Percentiles rank a stretch among this genome's conserved stretches.
phyloP scores from a whole-genome alignment of 192 early-diverging fungal genomes.

The Coemansia sp. region DNA sequence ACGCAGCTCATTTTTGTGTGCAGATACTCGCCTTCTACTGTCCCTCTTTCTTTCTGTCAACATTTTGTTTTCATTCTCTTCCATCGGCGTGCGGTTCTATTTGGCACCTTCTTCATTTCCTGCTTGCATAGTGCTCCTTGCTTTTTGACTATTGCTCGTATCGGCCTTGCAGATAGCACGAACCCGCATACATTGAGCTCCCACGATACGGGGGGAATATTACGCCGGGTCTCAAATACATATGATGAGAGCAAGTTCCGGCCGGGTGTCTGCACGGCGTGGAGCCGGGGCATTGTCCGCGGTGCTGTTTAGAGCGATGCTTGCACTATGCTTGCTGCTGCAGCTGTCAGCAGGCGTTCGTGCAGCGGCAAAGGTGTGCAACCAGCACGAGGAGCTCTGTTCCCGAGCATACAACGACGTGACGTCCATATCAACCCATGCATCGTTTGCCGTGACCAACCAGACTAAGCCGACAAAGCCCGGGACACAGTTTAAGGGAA shows the following conservation, averaged over 20 bases:
- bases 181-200: too few species aligned
- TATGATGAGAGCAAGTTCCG: not conserved
- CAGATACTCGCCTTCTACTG: not conserved
- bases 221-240: too few species aligned
- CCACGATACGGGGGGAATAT: too few species aligned
- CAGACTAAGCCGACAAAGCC: constrained; percentile 17
- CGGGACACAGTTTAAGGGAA: constrained; percentile 49
- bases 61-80: constrained; percentile 2
- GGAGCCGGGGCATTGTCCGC: not conserved
- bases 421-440: constrained; percentile 40
- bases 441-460: constrained; percentile 40
- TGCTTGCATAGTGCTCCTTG: too few species aligned
- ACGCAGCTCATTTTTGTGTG: not conserved
- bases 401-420: constrained; percentile 48
- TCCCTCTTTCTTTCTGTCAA: not conserved
- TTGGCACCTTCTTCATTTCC: not conserved
- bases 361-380: constrained; percentile 28
- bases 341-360: constrained; percentile 16
- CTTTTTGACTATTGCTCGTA: too few species aligned
- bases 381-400: constrained; percentile 48
- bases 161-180: too few species aligned
- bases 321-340: constrained; percentile 7
- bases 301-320: not conserved
- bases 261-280: constrained; percentile 1
- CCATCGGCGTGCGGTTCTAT: not conserved